A percentile compares a stretch with the other conserved stretches of the same genome.
These are phyloP conservation scores for Cenchrus fungigraminus DNA, from an alignment of 176 grass and related monocot species.

Conservation along the genomic window DNA sequence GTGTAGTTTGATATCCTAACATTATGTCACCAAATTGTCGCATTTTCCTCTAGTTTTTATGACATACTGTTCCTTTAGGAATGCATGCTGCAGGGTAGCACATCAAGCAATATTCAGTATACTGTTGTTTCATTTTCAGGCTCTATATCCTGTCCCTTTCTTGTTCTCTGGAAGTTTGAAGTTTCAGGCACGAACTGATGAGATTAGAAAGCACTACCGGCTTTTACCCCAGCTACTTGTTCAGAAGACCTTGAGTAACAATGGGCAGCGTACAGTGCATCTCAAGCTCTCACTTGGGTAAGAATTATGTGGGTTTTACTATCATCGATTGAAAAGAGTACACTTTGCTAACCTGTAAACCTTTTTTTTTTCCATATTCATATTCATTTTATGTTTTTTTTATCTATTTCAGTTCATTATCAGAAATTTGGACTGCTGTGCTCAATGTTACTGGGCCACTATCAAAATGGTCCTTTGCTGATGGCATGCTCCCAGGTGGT, in stretches of 20 bases:
- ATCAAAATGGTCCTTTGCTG: constrained; percentile 96
- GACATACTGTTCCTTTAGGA: constrained; percentile 1
- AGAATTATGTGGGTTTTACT: constrained; percentile 17
- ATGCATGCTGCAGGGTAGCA: not conserved
- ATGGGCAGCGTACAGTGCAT: constrained; percentile 66
- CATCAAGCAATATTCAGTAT: constrained; percentile 15
- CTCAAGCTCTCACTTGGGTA: constrained; percentile 89
- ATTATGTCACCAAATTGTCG: not conserved
- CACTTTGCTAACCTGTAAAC: constrained; percentile 13
- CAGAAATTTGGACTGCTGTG: constrained; percentile 78
- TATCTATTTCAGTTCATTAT: constrained; percentile 70
- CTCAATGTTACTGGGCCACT: constrained; percentile 93
- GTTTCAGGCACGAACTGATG: constrained; percentile 63
- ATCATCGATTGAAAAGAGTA: not conserved
- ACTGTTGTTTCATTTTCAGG: constrained; percentile 54
- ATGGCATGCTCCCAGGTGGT: constrained; percentile 72
- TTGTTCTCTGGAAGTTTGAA: constrained; percentile 90
- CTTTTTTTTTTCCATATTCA: not conserved
- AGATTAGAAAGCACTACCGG: constrained; percentile 72
- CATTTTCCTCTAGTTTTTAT: constrained; percentile 17
- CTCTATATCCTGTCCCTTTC: constrained; percentile 82
- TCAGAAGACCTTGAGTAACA: constrained; percentile 49
- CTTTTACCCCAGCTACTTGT: constrained; percentile 61
- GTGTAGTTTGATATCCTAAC: constrained; percentile 8
- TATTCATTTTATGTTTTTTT: not conserved